Percentiles rank a stretch among this genome's conserved stretches.
These are phyloP conservation scores for Pyrrhoderma lamaoense DNA, from an alignment of 1,284 basidiomycete species.

Conservation along the genomic window DNA sequence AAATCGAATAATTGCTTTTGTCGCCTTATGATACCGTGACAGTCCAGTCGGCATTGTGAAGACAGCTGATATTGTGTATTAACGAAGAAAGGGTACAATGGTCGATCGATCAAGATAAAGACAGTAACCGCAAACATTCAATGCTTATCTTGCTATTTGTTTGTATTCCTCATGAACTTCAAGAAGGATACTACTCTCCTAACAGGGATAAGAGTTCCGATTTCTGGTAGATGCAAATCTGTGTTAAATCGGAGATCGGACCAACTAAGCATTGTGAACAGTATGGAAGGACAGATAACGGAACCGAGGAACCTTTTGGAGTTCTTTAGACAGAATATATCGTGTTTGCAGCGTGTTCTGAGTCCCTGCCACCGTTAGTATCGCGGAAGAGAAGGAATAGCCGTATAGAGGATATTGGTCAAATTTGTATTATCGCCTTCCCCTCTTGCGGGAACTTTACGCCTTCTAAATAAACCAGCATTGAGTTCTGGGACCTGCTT, in stretches of 20 bases:
- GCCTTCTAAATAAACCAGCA: conserved; percentile 37
- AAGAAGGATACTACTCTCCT: no score
- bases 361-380: neutral
- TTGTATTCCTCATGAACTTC: no score
- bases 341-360: neutral
- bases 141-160: no score
- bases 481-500: conserved; percentile 18
- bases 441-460: conserved; percentile 29
- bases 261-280: conserved; percentile 1
- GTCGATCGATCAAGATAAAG: no score
- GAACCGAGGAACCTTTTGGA: conserved; percentile 7
- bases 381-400: conserved; percentile 4
- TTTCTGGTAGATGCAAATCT: no score
- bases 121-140: no score
- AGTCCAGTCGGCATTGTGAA: no score
- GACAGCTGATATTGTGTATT: no score
- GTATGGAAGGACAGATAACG: neutral
- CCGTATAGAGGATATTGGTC: neutral
- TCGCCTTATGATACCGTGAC: no score
- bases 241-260: conserved; percentile 1
- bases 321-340: neutral
- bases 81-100: no score
- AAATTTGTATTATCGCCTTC: conserved; percentile 12
- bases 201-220: no score
- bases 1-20: no score